phyloP scores from a whole-genome alignment of 352 stramenopile species.

The Globisporangium cystogenes region DNA sequence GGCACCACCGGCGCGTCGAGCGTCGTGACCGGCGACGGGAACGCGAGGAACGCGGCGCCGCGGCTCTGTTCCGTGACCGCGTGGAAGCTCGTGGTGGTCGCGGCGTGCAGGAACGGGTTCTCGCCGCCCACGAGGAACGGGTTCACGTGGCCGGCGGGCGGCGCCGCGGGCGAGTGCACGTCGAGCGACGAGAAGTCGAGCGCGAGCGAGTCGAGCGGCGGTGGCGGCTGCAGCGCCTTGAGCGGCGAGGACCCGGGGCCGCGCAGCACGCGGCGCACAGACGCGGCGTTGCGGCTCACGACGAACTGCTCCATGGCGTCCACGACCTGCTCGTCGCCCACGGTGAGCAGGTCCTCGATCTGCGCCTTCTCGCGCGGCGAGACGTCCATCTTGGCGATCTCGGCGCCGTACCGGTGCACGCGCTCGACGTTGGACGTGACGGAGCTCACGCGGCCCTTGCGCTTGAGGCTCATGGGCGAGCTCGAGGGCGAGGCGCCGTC shows the following conservation, averaged over 20 bases:
- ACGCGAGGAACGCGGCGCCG: conserved; percentile 5
- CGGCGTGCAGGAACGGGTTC: conserved; percentile 40
- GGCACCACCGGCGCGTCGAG: conserved; percentile 7
- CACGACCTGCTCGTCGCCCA: conserved; percentile 66
- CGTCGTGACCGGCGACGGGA: conserved; percentile 17
- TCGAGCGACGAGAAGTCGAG: conserved; percentile 48
- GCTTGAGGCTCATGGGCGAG: conserved; percentile 56
- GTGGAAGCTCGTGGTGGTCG: conserved; percentile 22
- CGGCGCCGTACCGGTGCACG: conserved; percentile 58
- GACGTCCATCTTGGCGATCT: conserved; percentile 67
- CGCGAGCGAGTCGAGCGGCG: conserved; percentile 41
- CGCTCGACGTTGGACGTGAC: conserved; percentile 65
- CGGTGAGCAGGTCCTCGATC: conserved; percentile 67
- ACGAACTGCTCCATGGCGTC: conserved; percentile 80
- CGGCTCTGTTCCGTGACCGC: conserved; percentile 16
- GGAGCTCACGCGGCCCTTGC: conserved; percentile 62
- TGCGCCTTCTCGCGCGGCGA: conserved; percentile 50
- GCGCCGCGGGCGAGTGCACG: conserved; percentile 31
- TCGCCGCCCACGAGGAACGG: conserved; percentile 34
- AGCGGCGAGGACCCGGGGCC: conserved; percentile 19
- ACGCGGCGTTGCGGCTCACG: conserved; percentile 41
- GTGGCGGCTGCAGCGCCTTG: background rate
- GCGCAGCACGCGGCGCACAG: conserved; percentile 40
- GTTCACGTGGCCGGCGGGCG: conserved; percentile 17
- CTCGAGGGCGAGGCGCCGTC: conserved; percentile 20